Evolutionary conservation across 2,329 filamentous ascomycete species (phyloP), one percentile per base, ranked within the genome.

Genomic region (Akanthomyces uredinophilus): DNA sequence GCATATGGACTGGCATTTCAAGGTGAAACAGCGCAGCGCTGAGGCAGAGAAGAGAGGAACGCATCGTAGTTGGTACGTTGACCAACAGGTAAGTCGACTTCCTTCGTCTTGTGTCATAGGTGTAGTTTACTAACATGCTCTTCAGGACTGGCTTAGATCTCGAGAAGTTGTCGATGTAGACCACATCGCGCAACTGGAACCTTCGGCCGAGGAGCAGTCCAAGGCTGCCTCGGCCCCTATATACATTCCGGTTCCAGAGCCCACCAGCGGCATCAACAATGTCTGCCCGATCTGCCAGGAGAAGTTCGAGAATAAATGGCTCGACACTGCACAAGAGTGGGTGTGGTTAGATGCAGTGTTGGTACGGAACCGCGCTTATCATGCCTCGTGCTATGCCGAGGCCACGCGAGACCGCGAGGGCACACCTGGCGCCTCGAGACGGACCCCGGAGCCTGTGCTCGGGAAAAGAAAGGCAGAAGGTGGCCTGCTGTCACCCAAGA

Each of bases 1-100:
- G 3, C 95, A 99, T 72, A 88, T 99, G 81, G 95, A 99, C 75
- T 99, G 95, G 95, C 95, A 99, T 75, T 99, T 99, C 78, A 88
- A 89, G 62, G 93, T 94, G 27, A 94, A 97, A 70, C 90, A 93
- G 70, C 88, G 92, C 51, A 91, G 96, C 76, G 87, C 87, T 3
- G 94, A 98, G 68, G 88, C 90, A 16, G 87, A 91, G 70, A 94
- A 91, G 72, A 85, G 91, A 64, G 92, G 91, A 37, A 90, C 96
- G 68, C 93, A 96, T 71, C 88, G 95, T 39, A 96, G 92, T 74
- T 98, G 92, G 92, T 97, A 96, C 72, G 87, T 96, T 54, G 91
- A 96, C 70, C 91, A 96, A 77, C 82, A 88, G 77, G 89, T 91
- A 81, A 77, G 86, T 72, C 46, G 18, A 44, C 14, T 10, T 60